A percentile compares a stretch with the other conserved stretches of the same genome.
Evolutionary conservation across 345 rosid species (phyloP).

Genomic region (Stellera chamaejasme): DNA sequence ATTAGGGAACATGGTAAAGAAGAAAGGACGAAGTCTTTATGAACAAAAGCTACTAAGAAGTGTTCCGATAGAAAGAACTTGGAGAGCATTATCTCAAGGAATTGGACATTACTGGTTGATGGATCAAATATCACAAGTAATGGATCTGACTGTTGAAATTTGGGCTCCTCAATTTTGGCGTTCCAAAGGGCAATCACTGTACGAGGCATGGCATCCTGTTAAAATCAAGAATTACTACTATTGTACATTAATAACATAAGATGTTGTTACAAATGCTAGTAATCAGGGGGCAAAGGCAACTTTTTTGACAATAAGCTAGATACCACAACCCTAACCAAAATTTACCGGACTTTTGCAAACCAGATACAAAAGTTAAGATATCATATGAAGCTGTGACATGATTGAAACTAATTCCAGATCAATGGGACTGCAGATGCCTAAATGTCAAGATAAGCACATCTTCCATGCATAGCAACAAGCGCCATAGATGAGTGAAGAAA

Average conservation of each 20-base stretch:
- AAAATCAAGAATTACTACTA: constrained; percentile 7
- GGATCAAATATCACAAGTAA: constrained; percentile 24
- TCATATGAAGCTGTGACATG: neutral
- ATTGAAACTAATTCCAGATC: too few species aligned
- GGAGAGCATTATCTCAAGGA: too few species aligned
- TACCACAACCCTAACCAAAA: neutral
- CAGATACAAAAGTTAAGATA: constrained; percentile 3
- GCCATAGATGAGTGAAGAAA: neutral
- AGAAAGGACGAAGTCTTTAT: too few species aligned
- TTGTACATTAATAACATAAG: neutral
- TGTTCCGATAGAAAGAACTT: too few species aligned
- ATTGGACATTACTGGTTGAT: constrained; percentile 24
- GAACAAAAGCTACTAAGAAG: too few species aligned
- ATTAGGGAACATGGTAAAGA: too few species aligned
- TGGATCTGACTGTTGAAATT: constrained; percentile 31
- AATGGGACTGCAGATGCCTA: neutral
- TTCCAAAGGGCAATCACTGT: constrained; percentile 33
- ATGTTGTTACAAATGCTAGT: neutral
- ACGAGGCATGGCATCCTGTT: constrained; percentile 41
- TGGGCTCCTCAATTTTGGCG: constrained; percentile 42
- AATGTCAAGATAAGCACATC: neutral
- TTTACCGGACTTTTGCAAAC: constrained; percentile 4
- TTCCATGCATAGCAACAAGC: neutral
- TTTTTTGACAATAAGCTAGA: constrained; percentile 2
- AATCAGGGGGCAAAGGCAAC: neutral